phyloP scores from a whole-genome alignment of 257 asterid species.

The Avicennia marina region DNA sequence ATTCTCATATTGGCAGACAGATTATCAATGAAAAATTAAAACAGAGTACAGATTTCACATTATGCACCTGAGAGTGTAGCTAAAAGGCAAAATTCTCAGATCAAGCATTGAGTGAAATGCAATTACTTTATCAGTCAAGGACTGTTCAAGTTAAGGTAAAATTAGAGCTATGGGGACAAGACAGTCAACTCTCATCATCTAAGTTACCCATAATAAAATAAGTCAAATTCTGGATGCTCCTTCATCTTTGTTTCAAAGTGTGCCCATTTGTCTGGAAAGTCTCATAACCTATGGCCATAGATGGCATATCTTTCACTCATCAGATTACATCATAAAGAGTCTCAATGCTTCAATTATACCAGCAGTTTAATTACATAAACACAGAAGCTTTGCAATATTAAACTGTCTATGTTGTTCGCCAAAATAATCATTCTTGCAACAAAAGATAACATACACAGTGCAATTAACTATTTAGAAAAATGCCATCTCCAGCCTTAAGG shows the following conservation, averaged over 20 bases:
- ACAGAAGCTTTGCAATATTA: not conserved
- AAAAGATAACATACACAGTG: too few relatives aligned
- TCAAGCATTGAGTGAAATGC: not conserved
- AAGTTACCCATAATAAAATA: too few relatives aligned
- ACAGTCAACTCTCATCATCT: slow-evolving; percentile 6
- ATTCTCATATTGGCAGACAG: not conserved
- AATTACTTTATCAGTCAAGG: not conserved
- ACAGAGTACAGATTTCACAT: too few relatives aligned
- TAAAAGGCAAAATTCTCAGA: not conserved
- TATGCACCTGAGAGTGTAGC: not conserved
- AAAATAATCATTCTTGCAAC: too few relatives aligned
- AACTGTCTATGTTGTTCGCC: not conserved
- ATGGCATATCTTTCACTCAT: not conserved
- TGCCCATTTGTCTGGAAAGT: not conserved
- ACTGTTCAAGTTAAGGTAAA: not conserved
- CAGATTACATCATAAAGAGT: not conserved
- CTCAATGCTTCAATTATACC: too few relatives aligned
- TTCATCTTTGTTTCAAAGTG: not conserved
- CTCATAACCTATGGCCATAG: not conserved
- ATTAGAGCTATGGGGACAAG: not conserved
- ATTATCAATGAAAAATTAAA: too few relatives aligned
- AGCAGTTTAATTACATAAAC: not conserved
- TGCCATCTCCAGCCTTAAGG: too few relatives aligned
- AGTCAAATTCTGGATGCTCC: not conserved
- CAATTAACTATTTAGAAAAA: too few relatives aligned